Evolutionary conservation across 2,329 filamentous ascomycete genomes (phyloP), one percentile per base, ranked within the genome.

Genomic region (Diatrype stigma): DNA sequence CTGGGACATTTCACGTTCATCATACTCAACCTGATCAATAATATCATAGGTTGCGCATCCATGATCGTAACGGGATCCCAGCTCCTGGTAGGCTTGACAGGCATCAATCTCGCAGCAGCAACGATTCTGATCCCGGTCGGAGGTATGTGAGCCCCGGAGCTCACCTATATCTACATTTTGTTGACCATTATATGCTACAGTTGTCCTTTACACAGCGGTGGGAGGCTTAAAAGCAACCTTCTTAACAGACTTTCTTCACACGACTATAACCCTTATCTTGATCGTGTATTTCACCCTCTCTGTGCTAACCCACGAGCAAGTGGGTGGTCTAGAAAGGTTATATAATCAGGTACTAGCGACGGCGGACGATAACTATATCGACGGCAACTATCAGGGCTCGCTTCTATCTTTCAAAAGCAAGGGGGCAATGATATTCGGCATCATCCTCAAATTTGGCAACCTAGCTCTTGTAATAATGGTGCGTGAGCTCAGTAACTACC

Each of bases 141-240:
- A 66, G 71, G 73, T 61, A 42, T 53, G 46, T 40, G 46, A 22
- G 6, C 3, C 17, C 14, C 23, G 26, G 26, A 30, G 26, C 23
- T 34, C 14, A 17, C 19, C 22, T 7, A 35, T 14, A 12, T 14
- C 14, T 14, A 2, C 5, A 34, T 8, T 21, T 42, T 10, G 3
- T 17, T 7, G 17, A 19, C 28, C 1, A 40, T 44, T 8, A 30
- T 23, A 1, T 47, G 19, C 42, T 54, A 11, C 40, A 73, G 72
- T 76, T 6, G 73, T 76, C 0, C 57, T 74, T 2, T 77, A 78
- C 52, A 77, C 75, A 0, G 72, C 70, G 0, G 71, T 76, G 3
- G 75, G 75, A 6, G 75, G 75, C 3, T 57, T 77, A 4, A 77
- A 77, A 50, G 74, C 75, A 0, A 78, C 75, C 0, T 77, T 78